phyloP scores from a whole-genome alignment of 805 yeast genomes.

The Metschnikowia sp. region DNA sequence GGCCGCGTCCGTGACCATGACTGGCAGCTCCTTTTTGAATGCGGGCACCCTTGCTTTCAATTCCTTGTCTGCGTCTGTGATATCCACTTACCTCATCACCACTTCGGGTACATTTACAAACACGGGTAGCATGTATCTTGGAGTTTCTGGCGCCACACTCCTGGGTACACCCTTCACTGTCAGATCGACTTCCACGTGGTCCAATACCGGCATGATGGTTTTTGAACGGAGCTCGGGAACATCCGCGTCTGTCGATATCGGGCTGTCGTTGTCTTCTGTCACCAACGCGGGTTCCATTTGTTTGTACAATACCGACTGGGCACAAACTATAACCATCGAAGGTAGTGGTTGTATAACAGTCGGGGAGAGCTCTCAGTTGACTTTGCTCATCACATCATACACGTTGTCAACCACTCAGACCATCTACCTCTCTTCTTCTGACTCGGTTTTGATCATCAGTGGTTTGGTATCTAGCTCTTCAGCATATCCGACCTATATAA shows the following conservation, averaged over 20 bases:
- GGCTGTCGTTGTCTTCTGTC: conserved; percentile 8
- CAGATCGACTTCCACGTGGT: conserved; percentile 3
- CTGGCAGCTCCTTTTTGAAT: conserved; percentile 9
- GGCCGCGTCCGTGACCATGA: conserved; percentile 16
- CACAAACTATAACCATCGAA: conserved; percentile 19
- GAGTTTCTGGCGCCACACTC: conserved; percentile 17
- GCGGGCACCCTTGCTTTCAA: conserved; percentile 25
- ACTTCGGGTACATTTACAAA: conserved; percentile 19
- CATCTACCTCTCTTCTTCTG: too few species aligned
- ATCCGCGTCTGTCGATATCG: neutral
- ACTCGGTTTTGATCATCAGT: too few species aligned
- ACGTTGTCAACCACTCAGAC: too few species aligned
- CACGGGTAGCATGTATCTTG: conserved; percentile 24
- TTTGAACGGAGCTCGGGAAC: neutral
- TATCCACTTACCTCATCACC: conserved; percentile 20
- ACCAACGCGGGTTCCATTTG: conserved; percentile 28
- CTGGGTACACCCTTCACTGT: conserved; percentile 1
- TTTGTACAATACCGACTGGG: conserved; percentile 21
- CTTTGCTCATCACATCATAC: too few species aligned
- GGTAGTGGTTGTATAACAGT: conserved; percentile 26
- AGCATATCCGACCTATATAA: neutral
- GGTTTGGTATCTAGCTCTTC: too few species aligned
- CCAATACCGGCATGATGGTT: conserved; percentile 10
- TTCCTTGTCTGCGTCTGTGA: conserved; percentile 15
- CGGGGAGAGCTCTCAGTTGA: neutral